Percentiles rank a stretch among this genome's conserved stretches.
phyloP scores from a whole-genome alignment of 208 protist species.

The Trypanosoma conorhini region DNA sequence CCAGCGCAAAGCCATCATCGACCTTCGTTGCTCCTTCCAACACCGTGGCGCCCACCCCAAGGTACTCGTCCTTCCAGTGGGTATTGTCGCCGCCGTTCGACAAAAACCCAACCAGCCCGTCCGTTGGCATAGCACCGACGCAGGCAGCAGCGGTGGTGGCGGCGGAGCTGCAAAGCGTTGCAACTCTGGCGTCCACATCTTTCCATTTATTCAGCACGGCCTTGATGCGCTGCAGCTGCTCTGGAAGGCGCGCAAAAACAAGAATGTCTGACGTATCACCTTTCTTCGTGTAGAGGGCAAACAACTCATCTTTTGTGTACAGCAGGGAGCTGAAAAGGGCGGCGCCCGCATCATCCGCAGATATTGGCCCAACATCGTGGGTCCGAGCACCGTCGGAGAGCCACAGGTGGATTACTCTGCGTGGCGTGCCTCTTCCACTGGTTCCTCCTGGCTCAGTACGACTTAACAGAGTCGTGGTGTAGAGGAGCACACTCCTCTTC shows the following conservation, averaged over 20 bases:
- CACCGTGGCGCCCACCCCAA: neutral
- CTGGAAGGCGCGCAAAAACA: neutral
- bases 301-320: neutral
- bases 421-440: neutral
- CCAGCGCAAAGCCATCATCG: neutral
- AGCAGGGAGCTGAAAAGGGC: neutral
- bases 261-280: neutral
- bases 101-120: neutral
- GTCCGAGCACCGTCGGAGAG: neutral
- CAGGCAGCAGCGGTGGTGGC: neutral
- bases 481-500: neutral
- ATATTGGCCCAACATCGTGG: neutral
- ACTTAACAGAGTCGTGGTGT: too few relatives aligned
- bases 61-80: neutral
- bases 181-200: neutral
- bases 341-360: neutral
- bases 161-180: neutral
- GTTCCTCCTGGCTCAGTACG: too few relatives aligned
- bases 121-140: neutral
- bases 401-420: neutral
- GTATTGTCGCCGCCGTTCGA: neutral
- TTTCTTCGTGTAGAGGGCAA: neutral
- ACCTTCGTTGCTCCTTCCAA: neutral
- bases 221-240: neutral
- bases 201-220: neutral